Base-by-base conservation (phyloP, 2,329 filamentous ascomycete genomes). In the Microsporum audouinii region DNA sequence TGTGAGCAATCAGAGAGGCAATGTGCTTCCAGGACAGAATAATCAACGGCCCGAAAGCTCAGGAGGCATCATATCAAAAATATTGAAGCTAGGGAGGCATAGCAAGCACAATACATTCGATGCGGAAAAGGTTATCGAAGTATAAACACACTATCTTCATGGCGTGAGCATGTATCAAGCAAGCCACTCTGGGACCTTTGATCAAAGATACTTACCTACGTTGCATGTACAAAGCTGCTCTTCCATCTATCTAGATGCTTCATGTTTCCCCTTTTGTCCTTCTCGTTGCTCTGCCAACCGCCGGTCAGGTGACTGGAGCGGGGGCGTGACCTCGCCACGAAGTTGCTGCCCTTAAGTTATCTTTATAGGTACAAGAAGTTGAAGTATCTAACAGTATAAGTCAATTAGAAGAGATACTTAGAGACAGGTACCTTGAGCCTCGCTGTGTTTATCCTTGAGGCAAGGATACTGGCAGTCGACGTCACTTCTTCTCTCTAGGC, bases 1-100 rank as follows among this genome's bases (percentile, higher is more conserved):
- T 23, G 64, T 79, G 53, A 74, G 72, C 51, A 80, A 80, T 61
- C 78, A 79, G 64, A 68, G 76, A 45, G 76, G 77, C 1, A 74
- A 77, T 65, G 70, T 72, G 29, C 49, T 73, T 41, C 68, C 68
- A 58, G 39, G 39, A 43, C 39, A 43, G 14, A 67, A 67, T 64
- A 66, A 59, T 6, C 58, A 58, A 53, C 34, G 59, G 45, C 17
- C 17, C 49, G 60, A 65, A 31, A 47, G 63, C 62, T 27, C 45
- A 14, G 59, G 56, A 61, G 51, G 14, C 65, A 68, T 59, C 58
- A 66, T 45, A 38, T 63, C 10, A 57, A 36, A 43, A 69, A 66
- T 58, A 5, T 14, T 43, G n/a, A 55, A 36, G 14, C 27, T 51
- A 7, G 8, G 29, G 36, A 23, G 5, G 5, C 17, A 27, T 23